Base-by-base conservation (phyloP, 768 basidiomycete genomes). In the Chalciporus chontae region DNA sequence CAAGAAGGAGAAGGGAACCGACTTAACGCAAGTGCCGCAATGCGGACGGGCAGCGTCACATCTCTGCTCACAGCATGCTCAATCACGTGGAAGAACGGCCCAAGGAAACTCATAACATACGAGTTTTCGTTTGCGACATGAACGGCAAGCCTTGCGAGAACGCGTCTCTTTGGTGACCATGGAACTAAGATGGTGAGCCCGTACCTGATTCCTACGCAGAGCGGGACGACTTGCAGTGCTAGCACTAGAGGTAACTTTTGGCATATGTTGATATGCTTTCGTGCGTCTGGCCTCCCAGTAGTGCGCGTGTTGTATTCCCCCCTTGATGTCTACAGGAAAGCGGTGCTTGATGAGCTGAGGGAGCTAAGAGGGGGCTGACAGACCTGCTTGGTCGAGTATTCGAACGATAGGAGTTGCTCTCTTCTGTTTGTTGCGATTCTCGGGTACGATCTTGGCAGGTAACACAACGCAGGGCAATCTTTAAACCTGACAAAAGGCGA, bases 41-140 rank as follows among this genome's bases (percentile, higher is more conserved):
- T 91, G 87, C 11, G 90, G 90, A 54, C 90, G 84, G 37, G 84
- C 78, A 37, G 90, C 90, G 68, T 93, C 90, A 57, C 90, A 93
- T 86, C 90, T 91, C 89, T 92, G 23, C 29, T 54, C 21, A 50
- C 19, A 52, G 32, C 50, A 42, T 45, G 44, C 48, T 52, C 46
- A 31, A 54, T 32, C 18, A 44, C 31, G 50, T 21, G 40, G 48
- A 24, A 37, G 24, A 37, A 5, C 23, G 6, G 51, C n/a, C 8
- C 17, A 18, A 48, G 21, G 31, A 23, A 40, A 51, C 8, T 4
- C 7, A 26, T 40, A 72, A 21, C 84, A 51, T 69, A 90, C 90
- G 59, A 92, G 78, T 69, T 92, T 92, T 67, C 87, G 75, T 68
- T 83, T 90, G 55, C 90, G 83, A 71, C 90, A 92, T 40, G 87